A percentile compares a stretch with the other conserved stretches of the same genome.
These are phyloP conservation scores for Russula virescens DNA, from an alignment of 768 basidiomycete species.

Conservation along the genomic window DNA sequence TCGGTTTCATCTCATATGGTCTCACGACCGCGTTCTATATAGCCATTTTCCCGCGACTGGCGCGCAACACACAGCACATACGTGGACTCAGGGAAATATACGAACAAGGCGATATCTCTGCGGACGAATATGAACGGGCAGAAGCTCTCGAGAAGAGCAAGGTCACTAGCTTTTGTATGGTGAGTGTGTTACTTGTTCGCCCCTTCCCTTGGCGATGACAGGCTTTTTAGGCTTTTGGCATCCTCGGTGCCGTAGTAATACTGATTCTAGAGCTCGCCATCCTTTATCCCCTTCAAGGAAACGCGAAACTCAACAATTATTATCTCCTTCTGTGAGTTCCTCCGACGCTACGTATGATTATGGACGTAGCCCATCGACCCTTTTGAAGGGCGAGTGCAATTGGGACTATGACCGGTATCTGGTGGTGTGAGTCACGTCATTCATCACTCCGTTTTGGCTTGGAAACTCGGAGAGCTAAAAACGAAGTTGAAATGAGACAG, in stretches of 20 bases:
- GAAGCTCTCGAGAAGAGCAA: slow-evolving; percentile 75
- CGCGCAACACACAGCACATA: slow-evolving; percentile 64
- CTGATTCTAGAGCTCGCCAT: slow-evolving; percentile 62
- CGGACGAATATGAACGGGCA: slow-evolving; percentile 60
- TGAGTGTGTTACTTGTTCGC: slow-evolving; percentile 44
- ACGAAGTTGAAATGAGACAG: no score
- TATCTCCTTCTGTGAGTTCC: slow-evolving; percentile 54
- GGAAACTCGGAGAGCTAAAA: no score
- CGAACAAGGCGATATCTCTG: slow-evolving; percentile 50
- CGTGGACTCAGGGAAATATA: slow-evolving; percentile 49
- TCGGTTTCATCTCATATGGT: slow-evolving; percentile 72
- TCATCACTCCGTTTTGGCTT: background rate
- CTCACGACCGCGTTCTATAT: slow-evolving; percentile 79
- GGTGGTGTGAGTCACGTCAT: slow-evolving; percentile 53
- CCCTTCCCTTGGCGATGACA: background rate
- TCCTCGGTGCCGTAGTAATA: slow-evolving; percentile 65
- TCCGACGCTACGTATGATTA: background rate
- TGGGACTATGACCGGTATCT: slow-evolving; percentile 43
- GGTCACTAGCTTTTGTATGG: slow-evolving; percentile 38
- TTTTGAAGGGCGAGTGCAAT: slow-evolving; percentile 51
- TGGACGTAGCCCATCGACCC: background rate
- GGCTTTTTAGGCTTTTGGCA: slow-evolving; percentile 57
- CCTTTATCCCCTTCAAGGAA: slow-evolving; percentile 51
- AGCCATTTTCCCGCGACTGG: slow-evolving; percentile 71
- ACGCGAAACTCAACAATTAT: slow-evolving; percentile 70